Conservation (phyloP, 2,329 filamentous ascomycete genomes). For the Pyricularia grisea region DNA sequence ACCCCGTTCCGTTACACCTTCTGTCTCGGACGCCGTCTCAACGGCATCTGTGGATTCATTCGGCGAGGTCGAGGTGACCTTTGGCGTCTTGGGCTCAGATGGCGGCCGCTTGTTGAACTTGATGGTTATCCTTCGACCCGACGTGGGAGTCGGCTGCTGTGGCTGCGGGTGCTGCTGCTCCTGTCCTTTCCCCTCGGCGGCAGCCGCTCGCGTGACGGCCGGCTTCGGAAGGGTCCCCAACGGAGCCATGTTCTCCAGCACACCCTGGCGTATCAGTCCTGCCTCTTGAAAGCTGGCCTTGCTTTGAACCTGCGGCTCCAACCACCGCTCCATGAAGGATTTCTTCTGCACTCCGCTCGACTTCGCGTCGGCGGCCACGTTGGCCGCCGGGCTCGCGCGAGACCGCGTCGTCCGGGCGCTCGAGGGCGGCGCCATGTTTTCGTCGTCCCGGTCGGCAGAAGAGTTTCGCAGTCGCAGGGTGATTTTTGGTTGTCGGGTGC, state of each 20-base stretch:
- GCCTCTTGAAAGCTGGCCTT: constrained; percentile 70
- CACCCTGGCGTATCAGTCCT: constrained; percentile 63
- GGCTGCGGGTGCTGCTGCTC: constrained; percentile 7
- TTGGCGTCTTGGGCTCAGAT: background rate
- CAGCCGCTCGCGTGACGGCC: constrained; percentile 31
- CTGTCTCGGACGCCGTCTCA: background rate
- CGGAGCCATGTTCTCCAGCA: constrained; percentile 76
- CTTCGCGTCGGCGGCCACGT: background rate
- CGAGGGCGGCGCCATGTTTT: background rate
- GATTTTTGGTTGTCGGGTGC: background rate
- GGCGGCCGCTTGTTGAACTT: background rate
- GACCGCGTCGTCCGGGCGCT: background rate
- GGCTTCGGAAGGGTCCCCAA: constrained; percentile 64
- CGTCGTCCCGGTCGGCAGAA: background rate
- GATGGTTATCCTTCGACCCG: background rate
- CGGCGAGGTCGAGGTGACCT: background rate
- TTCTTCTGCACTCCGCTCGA: constrained; percentile 22
- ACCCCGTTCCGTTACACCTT: background rate
- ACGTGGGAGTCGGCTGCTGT: background rate
- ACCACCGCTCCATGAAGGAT: constrained; percentile 45
- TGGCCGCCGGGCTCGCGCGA: background rate
- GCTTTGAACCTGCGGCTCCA: constrained; percentile 44
- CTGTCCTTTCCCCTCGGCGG: constrained; percentile 30
- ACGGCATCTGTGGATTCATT: background rate
- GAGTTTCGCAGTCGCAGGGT: background rate